Evolutionary conservation across 169 alveolate genomes (phyloP), one percentile per base, ranked within the genome.

Genomic region (Plasmodium reichenowi): DNA sequence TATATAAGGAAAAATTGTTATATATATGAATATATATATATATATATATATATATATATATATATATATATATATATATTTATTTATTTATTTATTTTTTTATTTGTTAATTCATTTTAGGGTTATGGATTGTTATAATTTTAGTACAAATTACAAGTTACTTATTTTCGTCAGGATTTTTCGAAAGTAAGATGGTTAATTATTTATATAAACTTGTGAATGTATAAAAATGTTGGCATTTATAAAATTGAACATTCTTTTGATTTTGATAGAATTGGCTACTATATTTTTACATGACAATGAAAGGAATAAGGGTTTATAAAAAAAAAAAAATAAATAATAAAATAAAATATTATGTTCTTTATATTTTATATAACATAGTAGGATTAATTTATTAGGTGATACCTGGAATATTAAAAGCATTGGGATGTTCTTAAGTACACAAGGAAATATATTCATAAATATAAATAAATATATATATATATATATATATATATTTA

Each of bases 351-450:
- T 22, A 26, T 15, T 47, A 24, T 20, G 1, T 76, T 43, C 24
- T 47, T 29, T 17, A 56, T 9, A 56, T 12, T 52, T 52, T 2
- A 13, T 12, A 56, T 56, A 17, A 56, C 8, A 15, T 56, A 22
- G 20, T 43, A 32, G 47, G 47, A 47, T 64, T 64, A 17, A 48
- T 64, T 63, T 78, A 24, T 63, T 64, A 78, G 75, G 12, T 12
- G 45, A 17, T 45, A 48, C 50, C 20, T 78, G 89, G 89, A 78
- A 66, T 48, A 66, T 68, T 32, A 47, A 64, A 2, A 67, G 29
- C 68, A 78, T 71, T 3, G 89, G 78, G n/a, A 43, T 78, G 52
- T 78, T 78, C 67, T 66, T 78, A 78, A 67, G 89, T 78, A 71
- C 6, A 78, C 52, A 58, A 62, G 9, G 5, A 62, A 7, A 24